Base-by-base conservation (phyloP, 192 early-diverging fungal genomes). In the Dissophora globulifera region DNA sequence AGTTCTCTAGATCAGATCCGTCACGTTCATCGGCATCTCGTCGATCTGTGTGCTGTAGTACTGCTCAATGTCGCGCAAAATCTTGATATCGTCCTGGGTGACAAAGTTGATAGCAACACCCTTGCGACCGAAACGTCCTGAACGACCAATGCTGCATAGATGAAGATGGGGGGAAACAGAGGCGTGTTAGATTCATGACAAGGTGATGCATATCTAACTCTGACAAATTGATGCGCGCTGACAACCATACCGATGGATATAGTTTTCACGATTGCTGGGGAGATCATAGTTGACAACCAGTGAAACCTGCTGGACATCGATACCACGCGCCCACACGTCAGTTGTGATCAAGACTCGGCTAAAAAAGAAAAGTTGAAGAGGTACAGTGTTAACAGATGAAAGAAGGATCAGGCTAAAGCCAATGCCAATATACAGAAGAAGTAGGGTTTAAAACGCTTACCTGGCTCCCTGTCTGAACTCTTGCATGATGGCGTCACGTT, bases 71-170 rank as follows among this genome's bases (percentile, higher is more conserved):
- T 99, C 97, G 33, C 96, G 88, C 22, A 98, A 84, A 59, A 97
- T 93, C 71, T 89, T 90, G 58, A 95, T 82, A 72, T 99, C 97
- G 20, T 98, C 96, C 62, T 88, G 86, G n/a, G 90, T 96, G 33
- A 97, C 96, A 92, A 99, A 98, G 82, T 98, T 98, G 79, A 98
- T 97, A 15, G 96, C 96, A 53, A 99, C 96, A 87, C 97, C 97
- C 85, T 98, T 99, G 69, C 96, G 89, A 47, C 97, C 97, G 76
- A 99, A 99, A 43, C 97, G 92, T 52, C 97, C 97, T 17, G 92
- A 93, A 66, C 97, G 92, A 86, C 97, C 97, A 76, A 98, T 99
- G 46, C 72, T 76, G 29, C 4, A 52, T 3, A 41, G 32, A 57
- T 41, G 31, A 32, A 67, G 9, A 42, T n/a, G n/a, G n/a, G n/a